Base-by-base conservation (phyloP, 2,329 filamentous ascomycete genomes). In the Chaetothyriales sp. region DNA sequence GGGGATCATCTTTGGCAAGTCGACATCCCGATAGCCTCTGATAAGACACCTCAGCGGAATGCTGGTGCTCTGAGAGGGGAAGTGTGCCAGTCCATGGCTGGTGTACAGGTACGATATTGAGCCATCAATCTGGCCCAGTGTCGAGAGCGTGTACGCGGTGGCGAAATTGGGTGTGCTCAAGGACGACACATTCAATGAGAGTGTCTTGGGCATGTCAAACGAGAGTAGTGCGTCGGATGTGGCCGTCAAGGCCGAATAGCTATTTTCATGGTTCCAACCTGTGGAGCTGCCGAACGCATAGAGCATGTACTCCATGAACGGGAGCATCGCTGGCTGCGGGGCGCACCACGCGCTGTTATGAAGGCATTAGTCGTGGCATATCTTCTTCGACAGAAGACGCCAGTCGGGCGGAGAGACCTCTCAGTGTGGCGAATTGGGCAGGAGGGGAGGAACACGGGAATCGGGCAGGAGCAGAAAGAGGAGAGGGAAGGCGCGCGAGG, bases 31-130 rank as follows among this genome's bases (percentile, higher is more conserved):
- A 66, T 95, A 97, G 1, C 90, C 89, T 51, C 81, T 80, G 48
- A 95, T 79, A 19, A 95, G 77, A 59, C 83, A 77, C 29, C 83
- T 83, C 8, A 98, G 73, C 13, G 88, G 81, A 40, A 95, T 83
- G 19, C 78, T 73, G 47, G 83, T 81, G 61, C 87, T 94, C 67
- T 81, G 78, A 67, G 75, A 88, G 57, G 71, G 70, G 18, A 78
- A 71, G 49, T 82, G 74, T 43, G 75, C 71, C 52, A 97, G 77
- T 10, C 88, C 82, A 7, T 92, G 76, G 2, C 88, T 94, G 47
- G 89, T 94, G 73, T 94, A 97, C 50, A 98, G 80, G 70, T 97
- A 98, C 13, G 89, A 94, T 52, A 98, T 79, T n/a, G 89, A 95
- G 66, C 92, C 92, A 70, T 97, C 90, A 49, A 98, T 89, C 37